These are phyloP conservation scores for Zelonia costaricensis DNA, from an alignment of 208 protist genomes.

Conservation along the genomic window DNA sequence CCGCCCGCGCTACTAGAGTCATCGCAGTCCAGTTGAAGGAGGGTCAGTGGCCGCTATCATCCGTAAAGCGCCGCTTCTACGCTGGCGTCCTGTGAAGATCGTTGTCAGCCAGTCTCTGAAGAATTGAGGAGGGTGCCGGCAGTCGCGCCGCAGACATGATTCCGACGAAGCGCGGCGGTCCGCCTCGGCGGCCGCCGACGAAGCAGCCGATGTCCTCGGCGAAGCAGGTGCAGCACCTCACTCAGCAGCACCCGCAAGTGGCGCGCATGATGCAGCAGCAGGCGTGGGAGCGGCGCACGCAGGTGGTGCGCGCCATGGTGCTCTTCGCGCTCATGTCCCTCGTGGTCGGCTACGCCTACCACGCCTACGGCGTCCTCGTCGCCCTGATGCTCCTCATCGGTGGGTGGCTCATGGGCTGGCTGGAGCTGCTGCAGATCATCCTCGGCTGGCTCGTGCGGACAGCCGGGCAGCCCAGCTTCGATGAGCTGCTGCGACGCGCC, in stretches of 20 bases:
- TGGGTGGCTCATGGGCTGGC: constrained; percentile 23
- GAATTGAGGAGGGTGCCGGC: no score
- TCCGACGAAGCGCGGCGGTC: constrained; percentile 13
- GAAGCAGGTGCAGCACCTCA: constrained; percentile 26
- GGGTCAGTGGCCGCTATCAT: no score
- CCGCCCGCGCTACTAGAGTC: no score
- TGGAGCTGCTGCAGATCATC: constrained; percentile 14
- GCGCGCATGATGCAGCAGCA: constrained; percentile 29
- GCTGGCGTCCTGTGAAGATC: no score
- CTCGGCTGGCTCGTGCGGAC: constrained; percentile 21
- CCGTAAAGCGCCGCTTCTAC: no score
- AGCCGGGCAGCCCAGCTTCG: constrained; percentile 39
- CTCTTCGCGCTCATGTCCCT: constrained; percentile 15
- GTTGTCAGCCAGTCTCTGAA: no score
- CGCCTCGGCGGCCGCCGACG: constrained; percentile 18
- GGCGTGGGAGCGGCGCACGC: constrained; percentile 11
- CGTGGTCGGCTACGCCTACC: constrained; percentile 14
- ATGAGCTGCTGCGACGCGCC: constrained; percentile 71
- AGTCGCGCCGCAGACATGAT: no score
- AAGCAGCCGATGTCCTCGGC: constrained; percentile 21
- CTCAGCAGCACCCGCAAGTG: constrained; percentile 26
- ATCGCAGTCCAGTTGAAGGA: no score
- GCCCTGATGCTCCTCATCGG: constrained; percentile 9
- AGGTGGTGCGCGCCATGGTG: constrained; percentile 10
- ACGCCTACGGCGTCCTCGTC: constrained; percentile 22